Conservation (phyloP, 163 green algal genomes). For the Trebouxia gelatinosa region DNA sequence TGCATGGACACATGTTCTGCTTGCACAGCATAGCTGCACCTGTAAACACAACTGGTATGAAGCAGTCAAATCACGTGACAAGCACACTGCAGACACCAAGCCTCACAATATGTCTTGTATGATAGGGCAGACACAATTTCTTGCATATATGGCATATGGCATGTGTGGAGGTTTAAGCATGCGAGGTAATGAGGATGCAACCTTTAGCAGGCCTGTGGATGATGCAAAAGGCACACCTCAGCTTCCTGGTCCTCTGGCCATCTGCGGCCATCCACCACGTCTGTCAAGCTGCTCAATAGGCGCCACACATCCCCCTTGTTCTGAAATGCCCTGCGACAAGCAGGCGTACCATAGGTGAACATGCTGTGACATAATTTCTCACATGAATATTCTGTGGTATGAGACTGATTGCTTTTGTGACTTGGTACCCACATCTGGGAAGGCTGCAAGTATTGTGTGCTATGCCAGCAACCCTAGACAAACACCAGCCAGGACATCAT, state of each 20-base stretch:
- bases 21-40: too few species aligned
- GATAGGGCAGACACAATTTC: background rate
- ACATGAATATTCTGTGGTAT: too few species aligned
- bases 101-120: background rate
- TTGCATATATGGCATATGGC: background rate
- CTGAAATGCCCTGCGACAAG: background rate
- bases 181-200: too few species aligned
- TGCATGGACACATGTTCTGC: too few species aligned
- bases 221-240: slow-evolving; percentile 21
- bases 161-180: background rate
- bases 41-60: too few species aligned
- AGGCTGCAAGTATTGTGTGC: too few species aligned
- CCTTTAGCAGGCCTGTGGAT: too few species aligned
- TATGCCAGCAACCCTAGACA: too few species aligned
- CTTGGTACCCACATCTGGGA: too few species aligned
- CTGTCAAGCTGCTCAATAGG: background rate
- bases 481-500: too few species aligned
- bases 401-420: too few species aligned
- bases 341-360: background rate
- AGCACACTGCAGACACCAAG: background rate
- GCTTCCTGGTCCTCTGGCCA: slow-evolving; percentile 10
- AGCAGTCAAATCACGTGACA: background rate
- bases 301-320: slow-evolving; percentile 31
- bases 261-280: slow-evolving; percentile 27
- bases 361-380: too few species aligned